Conservation (phyloP, 2,329 filamentous ascomycete species). For the Aspergillus caelatus region DNA sequence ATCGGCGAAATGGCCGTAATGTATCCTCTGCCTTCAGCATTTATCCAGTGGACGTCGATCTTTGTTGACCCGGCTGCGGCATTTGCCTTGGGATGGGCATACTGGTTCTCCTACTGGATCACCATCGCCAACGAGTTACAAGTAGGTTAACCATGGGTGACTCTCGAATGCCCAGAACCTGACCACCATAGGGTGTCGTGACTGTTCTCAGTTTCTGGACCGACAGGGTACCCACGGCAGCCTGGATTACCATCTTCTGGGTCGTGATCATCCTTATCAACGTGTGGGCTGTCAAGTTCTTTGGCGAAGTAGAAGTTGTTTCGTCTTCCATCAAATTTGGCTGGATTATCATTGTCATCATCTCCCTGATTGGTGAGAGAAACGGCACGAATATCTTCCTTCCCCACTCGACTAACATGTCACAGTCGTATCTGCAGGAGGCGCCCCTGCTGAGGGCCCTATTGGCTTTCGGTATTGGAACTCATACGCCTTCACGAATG, state of each 20-base stretch:
- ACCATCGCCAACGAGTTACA: constrained; percentile 50
- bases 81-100: constrained; percentile 53
- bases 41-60: constrained; percentile 52
- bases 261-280: constrained; percentile 49
- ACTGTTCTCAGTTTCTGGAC: constrained; percentile 52
- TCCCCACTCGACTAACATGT: not conserved
- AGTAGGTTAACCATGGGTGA: constrained; percentile 14
- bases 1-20: constrained; percentile 53
- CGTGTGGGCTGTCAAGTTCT: constrained; percentile 47
- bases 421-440: constrained; percentile 49
- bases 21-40: constrained; percentile 51
- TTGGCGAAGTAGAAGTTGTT: constrained; percentile 52
- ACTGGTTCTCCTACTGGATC: constrained; percentile 51
- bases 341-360: constrained; percentile 54
- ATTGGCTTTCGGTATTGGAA: constrained; percentile 54
- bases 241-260: constrained; percentile 50
- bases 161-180: not conserved
- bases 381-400: not conserved
- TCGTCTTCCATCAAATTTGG: constrained; percentile 50
- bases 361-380: constrained; percentile 41
- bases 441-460: constrained; percentile 40
- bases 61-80: constrained; percentile 49
- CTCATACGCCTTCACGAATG: constrained; percentile 44
- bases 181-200: constrained; percentile 31
- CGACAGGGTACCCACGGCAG: constrained; percentile 44